Conservation (phyloP, 495 filamentous ascomycete genomes). For the Geopyxis carbonaria region DNA sequence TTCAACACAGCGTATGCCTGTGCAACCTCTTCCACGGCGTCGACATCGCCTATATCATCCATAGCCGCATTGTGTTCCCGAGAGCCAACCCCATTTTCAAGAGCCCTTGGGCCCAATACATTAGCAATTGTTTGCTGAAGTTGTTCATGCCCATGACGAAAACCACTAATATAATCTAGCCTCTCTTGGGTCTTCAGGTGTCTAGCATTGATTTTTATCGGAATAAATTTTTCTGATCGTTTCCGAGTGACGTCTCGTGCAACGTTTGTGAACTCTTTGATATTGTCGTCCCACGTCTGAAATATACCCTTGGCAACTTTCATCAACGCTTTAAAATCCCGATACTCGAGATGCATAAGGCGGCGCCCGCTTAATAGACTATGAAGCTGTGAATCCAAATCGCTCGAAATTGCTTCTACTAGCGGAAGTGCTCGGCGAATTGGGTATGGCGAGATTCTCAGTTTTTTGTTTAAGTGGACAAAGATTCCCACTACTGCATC, state of each 20-base stretch:
- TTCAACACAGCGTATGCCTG: constrained; percentile 85
- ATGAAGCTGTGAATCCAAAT: constrained; percentile 74
- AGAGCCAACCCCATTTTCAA: constrained; percentile 31
- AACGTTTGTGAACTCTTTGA: constrained; percentile 95
- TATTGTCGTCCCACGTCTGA: constrained; percentile 79
- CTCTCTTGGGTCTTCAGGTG: constrained; percentile 77
- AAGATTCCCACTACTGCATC: constrained; percentile 81
- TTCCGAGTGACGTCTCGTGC: constrained; percentile 82
- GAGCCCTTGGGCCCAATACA: constrained; percentile 61
- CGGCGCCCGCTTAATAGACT: constrained; percentile 66
- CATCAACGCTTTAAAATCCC: constrained; percentile 75
- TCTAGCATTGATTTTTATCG: constrained; percentile 77
- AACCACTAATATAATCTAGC: constrained; percentile 79
- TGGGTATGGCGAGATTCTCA: constrained; percentile 86
- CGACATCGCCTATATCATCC: constrained; percentile 91
- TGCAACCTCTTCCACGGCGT: constrained; percentile 91
- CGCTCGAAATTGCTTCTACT: constrained; percentile 94
- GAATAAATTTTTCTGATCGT: constrained; percentile 90
- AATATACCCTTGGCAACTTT: constrained; percentile 69
- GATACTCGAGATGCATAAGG: constrained; percentile 79
- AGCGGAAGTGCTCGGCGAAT: constrained; percentile 78
- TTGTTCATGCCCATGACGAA: constrained; percentile 92
- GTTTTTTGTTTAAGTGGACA: constrained; percentile 84
- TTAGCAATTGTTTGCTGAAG: constrained; percentile 88
- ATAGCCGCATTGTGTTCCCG: constrained; percentile 47